Evolutionary conservation across 2,329 filamentous ascomycete species (phyloP).

Genomic region (Fusarium sp.): DNA sequence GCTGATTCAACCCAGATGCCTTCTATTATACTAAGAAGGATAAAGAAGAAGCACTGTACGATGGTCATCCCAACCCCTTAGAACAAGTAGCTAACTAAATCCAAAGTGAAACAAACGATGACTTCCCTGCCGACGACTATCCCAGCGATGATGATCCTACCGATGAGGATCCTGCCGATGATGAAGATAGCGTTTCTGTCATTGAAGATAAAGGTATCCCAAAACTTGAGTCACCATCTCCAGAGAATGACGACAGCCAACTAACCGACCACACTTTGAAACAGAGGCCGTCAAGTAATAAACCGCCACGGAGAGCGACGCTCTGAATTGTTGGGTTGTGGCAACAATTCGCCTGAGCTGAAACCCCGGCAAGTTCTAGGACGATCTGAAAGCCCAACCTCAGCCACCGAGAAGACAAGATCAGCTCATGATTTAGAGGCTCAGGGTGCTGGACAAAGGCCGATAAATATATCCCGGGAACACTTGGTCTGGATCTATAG

Average conservation of each 20-base stretch:
- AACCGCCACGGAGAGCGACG: too few species aligned
- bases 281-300: neutral
- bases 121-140: neutral
- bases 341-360: too few species aligned
- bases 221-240: neutral
- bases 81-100: neutral
- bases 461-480: fast-evolving
- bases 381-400: neutral
- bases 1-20: neutral
- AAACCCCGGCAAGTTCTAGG: neutral
- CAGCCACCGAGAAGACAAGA: neutral
- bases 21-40: neutral
- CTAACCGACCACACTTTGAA: neutral
- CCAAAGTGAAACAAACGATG: neutral
- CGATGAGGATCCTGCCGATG: neutral
- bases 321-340: neutral
- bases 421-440: too few species aligned
- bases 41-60: neutral
- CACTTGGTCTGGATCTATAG: fast-evolving
- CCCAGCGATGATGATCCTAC: neutral
- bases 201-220: neutral
- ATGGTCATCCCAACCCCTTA: fast-evolving
- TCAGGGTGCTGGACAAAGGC: neutral
- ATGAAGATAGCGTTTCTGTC: neutral
- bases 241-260: too few species aligned